Conservation (phyloP, 139 green algal species). For the Auxenochlorella pyrenoidosa region DNA sequence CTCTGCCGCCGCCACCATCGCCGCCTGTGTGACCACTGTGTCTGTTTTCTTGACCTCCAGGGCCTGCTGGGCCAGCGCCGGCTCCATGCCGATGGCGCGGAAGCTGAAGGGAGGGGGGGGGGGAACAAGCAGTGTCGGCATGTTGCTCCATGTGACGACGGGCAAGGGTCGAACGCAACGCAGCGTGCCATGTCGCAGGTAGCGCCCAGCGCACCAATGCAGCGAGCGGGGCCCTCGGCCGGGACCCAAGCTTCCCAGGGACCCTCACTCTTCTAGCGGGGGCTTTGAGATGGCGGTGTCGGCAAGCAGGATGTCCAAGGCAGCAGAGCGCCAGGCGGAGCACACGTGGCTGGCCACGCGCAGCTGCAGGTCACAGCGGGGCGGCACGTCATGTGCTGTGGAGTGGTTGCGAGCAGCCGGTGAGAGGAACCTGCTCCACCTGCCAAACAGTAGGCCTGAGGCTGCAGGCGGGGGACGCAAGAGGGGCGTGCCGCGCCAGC, state of each 20-base stretch:
- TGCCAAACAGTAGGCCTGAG: too few relatives aligned
- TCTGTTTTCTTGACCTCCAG: not conserved
- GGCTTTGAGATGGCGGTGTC: conserved; percentile 46
- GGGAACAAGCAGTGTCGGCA: not conserved
- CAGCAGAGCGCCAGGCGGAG: conserved; percentile 23
- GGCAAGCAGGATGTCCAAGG: conserved; percentile 31
- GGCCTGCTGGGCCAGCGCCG: not conserved
- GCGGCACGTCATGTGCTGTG: not conserved
- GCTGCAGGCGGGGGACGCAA: not conserved
- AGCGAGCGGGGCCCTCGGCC: too few relatives aligned
- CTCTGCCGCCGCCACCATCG: conserved; percentile 31
- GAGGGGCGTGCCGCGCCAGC: too few relatives aligned
- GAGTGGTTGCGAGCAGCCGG: too few relatives aligned
- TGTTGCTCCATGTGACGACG: too few relatives aligned
- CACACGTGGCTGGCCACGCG: conserved; percentile 29
- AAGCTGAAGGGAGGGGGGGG: not conserved
- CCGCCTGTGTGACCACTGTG: conserved; percentile 34
- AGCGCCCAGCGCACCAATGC: too few relatives aligned
- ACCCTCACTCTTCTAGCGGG: conserved; percentile 20
- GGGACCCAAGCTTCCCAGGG: not conserved
- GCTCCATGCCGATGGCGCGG: conserved; percentile 1
- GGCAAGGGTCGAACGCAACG: too few relatives aligned
- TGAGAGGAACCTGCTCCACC: too few relatives aligned
- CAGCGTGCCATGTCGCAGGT: too few relatives aligned
- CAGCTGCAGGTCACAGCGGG: conserved; percentile 2